Evolutionary conservation across 805 yeast genomes (phyloP).

Genomic region (Jamesozyma spencerorum): DNA sequence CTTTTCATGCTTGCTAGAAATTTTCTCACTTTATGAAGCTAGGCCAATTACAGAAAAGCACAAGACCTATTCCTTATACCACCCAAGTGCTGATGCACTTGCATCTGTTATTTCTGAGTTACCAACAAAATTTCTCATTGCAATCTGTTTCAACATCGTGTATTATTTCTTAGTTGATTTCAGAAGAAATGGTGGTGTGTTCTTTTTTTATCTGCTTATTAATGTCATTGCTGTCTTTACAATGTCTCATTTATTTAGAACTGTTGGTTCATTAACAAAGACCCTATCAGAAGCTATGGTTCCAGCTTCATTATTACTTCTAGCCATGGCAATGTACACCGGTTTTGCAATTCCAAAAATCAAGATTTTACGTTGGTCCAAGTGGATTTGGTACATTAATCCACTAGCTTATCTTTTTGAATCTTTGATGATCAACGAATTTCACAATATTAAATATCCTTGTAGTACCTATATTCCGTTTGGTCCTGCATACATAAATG

Average conservation of each 20-base stretch:
- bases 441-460: constrained; percentile 29
- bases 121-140: constrained; percentile 39
- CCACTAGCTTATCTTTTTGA: constrained; percentile 38
- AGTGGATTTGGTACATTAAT: constrained; percentile 38
- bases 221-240: constrained; percentile 36
- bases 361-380: constrained; percentile 39
- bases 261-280: constrained; percentile 34
- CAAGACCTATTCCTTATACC: constrained; percentile 47
- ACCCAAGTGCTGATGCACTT: constrained; percentile 55
- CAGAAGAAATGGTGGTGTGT: constrained; percentile 43
- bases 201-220: constrained; percentile 44
- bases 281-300: constrained; percentile 37
- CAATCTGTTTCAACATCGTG: constrained; percentile 39
- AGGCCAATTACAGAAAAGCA: constrained; percentile 54
- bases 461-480: constrained; percentile 35
- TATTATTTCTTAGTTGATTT: constrained; percentile 48
- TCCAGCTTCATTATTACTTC: constrained; percentile 35
- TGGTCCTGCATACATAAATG: constrained; percentile 34
- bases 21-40: constrained; percentile 42
- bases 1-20: constrained; percentile 50
- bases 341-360: constrained; percentile 39
- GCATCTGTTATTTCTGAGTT: constrained; percentile 53
- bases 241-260: constrained; percentile 46
- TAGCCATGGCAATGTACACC: constrained; percentile 33
- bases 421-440: constrained; percentile 38